These are phyloP conservation scores for Hanseniaspora occidentalis DNA, from an alignment of 805 yeast species.

Conservation along the genomic window DNA sequence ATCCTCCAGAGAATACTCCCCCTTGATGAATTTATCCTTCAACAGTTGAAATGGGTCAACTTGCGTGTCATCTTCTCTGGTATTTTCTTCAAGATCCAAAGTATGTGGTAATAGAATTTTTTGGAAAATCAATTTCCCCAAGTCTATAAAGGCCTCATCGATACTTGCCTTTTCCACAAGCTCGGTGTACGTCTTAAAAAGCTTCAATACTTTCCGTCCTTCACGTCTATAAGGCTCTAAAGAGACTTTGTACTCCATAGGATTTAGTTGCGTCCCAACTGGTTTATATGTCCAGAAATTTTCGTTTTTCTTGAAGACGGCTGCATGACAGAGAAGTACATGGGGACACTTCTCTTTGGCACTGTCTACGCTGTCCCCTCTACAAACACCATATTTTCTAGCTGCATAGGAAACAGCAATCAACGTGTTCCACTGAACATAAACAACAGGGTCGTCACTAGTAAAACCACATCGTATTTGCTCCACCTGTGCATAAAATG, in stretches of 20 bases:
- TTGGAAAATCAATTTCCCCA: constrained; percentile 51
- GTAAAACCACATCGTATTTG: constrained; percentile 57
- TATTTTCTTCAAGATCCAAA: neutral
- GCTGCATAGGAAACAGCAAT: constrained; percentile 93
- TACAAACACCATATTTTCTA: constrained; percentile 61
- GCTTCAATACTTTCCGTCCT: constrained; percentile 60
- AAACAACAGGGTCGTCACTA: constrained; percentile 71
- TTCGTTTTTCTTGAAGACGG: constrained; percentile 83
- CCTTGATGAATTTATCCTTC: constrained; percentile 13
- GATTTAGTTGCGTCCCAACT: constrained; percentile 17
- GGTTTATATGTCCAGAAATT: constrained; percentile 73
- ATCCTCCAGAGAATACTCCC: constrained; percentile 15
- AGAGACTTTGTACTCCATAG: constrained; percentile 65
- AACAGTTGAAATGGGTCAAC: constrained; percentile 9
- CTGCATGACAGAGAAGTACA: constrained; percentile 77
- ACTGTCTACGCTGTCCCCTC: constrained; percentile 60
- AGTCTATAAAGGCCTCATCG: constrained; percentile 82
- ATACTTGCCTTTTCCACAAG: constrained; percentile 87
- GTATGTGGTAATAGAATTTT: constrained; percentile 22
- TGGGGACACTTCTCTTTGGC: constrained; percentile 70
- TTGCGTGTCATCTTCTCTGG: constrained; percentile 11
- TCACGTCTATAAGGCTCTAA: constrained; percentile 87
- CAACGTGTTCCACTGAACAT: constrained; percentile 84
- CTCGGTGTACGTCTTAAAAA: constrained; percentile 51
- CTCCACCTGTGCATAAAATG: constrained; percentile 93